Evolutionary conservation across 106 monocot genomes (phyloP).

Genomic region (Iris macrosiphon): DNA sequence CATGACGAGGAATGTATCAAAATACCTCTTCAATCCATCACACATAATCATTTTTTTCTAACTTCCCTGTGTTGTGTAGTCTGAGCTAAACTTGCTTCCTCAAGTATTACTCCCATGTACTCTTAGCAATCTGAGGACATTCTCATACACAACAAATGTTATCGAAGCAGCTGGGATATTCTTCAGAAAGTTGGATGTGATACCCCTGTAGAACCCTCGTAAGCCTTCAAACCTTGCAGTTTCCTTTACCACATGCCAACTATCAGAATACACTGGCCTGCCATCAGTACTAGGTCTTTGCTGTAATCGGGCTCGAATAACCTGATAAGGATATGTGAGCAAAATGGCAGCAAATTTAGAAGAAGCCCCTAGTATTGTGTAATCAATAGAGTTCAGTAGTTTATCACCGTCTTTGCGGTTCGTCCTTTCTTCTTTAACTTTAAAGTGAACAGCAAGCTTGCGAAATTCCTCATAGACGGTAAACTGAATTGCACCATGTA

Average conservation of each 20-base stretch:
- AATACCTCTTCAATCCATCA: no score
- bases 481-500: conserved; percentile 96
- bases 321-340: conserved; percentile 93
- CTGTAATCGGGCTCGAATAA: conserved; percentile 85
- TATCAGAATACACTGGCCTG: no score
- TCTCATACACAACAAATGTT: conserved; percentile 92
- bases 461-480: conserved; percentile 91
- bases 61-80: no score
- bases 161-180: conserved; percentile 88
- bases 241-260: no score
- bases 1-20: no score
- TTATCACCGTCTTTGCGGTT: conserved; percentile 22
- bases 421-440: conserved; percentile 27
- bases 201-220: conserved; percentile 83
- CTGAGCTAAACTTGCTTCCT: not conserved
- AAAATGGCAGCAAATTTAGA: conserved; percentile 81
- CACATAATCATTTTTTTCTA: no score
- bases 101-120: not conserved
- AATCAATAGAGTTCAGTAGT: conserved; percentile 82
- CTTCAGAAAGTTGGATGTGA: conserved; percentile 86
- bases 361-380: conserved; percentile 71
- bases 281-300: no score
- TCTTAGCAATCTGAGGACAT: conserved; percentile 54
- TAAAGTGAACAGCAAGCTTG: conserved; percentile 36
- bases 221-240: conserved; percentile 89